phyloP scores from a whole-genome alignment of 176 grass and related monocot genomes.

The Hordeum marinum region DNA sequence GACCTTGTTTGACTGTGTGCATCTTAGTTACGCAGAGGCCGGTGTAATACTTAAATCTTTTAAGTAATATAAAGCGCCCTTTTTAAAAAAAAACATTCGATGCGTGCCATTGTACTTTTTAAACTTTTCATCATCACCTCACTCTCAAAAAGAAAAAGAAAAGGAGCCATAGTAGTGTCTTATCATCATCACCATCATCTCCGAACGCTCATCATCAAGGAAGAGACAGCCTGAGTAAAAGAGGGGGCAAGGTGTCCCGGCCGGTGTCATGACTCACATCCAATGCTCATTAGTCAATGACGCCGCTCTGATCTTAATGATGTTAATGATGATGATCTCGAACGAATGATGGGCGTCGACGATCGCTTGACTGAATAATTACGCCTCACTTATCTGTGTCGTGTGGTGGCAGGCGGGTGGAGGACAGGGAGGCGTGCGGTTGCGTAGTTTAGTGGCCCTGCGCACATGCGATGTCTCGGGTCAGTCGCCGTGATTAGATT shows the following conservation, averaged over 20 bases:
- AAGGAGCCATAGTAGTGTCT: no score
- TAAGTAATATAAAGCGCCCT: no score
- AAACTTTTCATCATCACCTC: neutral
- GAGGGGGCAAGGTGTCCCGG: conserved; percentile 24
- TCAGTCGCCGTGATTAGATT: neutral
- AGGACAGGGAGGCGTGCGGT: neutral
- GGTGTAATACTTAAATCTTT: no score
- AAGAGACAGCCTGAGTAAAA: neutral
- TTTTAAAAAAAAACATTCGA: no score
- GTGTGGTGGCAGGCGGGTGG: neutral
- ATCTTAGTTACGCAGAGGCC: no score
- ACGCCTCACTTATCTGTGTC: neutral
- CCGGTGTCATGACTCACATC: neutral
- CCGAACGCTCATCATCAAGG: no score
- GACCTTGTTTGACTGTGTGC: no score
- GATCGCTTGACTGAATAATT: neutral
- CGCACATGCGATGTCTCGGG: conserved; percentile 29
- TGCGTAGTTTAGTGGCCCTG: conserved; percentile 24
- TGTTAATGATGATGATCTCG: neutral
- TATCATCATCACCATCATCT: no score
- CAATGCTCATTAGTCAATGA: neutral
- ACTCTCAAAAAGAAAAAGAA: neutral
- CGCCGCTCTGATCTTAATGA: neutral
- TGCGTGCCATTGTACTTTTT: neutral
- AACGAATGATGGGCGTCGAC: neutral